Evolutionary conservation across 1,284 basidiomycete genomes (phyloP), one percentile per base, ranked within the genome.

Genomic region (Ustilago xerochloae): DNA sequence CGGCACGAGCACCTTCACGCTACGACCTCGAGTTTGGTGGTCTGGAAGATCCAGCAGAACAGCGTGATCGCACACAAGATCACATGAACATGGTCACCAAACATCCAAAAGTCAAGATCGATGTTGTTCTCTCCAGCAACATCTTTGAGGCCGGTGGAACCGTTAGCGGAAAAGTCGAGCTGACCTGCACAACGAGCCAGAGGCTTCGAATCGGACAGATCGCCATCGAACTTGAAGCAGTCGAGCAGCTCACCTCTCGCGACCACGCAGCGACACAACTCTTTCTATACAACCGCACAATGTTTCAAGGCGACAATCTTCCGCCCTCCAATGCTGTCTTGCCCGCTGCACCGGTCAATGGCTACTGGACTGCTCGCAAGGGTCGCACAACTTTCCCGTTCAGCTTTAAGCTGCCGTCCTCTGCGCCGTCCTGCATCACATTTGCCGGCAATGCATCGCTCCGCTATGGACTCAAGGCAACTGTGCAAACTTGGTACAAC

Each of bases 261-360:
- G 80, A 81, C 35, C 79, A 81, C 32, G 70, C 79, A 9, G 80
- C 80, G 0, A 76, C 77, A 2, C 80, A 81, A 43, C 70, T 74
- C 26, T 81, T 81, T 45, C 77, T 81, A 20, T 81, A 77, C 70
- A 79, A 75, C 32, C 68, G 79, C 41, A 78, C 75, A 30, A 69
- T 81, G 22, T 81, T 81, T 46, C 80, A 81, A 63, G 80, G 79
- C 33, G 73, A 75, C 18, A 75, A 75, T 13, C 60, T 81, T 6
- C 80, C 80, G 10, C 80, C 80, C 20, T 81, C 77, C 10, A 81
- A 81, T 32, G 80, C 80, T 18, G 80, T 80, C 13, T 32, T 79
- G 4, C 80, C 80, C 20, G 54, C 77, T 15, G 75, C 79, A 18
- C 80, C 80, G 36, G 33, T 66, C 59, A 63, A 69, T 15, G 78